phyloP scores from a whole-genome alignment of 345 rosid genomes.

The Boechera stricta region DNA sequence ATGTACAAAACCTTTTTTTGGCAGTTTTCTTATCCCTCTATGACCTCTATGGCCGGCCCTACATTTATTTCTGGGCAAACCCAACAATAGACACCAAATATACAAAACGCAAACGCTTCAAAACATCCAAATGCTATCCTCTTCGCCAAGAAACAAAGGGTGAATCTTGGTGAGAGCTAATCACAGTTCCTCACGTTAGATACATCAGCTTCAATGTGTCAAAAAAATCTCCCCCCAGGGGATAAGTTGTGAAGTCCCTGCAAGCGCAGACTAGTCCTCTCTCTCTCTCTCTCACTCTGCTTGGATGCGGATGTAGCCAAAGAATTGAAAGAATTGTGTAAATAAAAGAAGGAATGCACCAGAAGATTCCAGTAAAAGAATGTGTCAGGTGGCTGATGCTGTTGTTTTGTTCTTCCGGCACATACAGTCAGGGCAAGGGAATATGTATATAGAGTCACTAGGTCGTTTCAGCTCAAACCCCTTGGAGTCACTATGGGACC shows the following conservation, averaged over 20 bases:
- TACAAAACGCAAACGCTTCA: constrained; percentile 29
- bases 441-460: constrained; percentile 79
- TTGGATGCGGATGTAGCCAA: constrained; percentile 32
- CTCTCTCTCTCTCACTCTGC: constrained; percentile 8
- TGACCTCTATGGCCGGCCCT: background rate
- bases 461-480: constrained; percentile 90
- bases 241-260: constrained; percentile 14
- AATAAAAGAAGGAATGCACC: constrained; percentile 32
- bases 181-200: constrained; percentile 32
- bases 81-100: constrained; percentile 32
- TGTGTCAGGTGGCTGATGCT: constrained; percentile 43
- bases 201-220: constrained; percentile 37
- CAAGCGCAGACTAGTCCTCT: background rate
- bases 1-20: constrained; percentile 30
- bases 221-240: background rate
- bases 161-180: constrained; percentile 1
- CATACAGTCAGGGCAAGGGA: constrained; percentile 98
- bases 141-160: constrained; percentile 4
- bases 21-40: constrained; percentile 2
- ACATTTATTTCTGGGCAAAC: constrained; percentile 30
- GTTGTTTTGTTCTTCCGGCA: constrained; percentile 67
- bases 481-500: constrained; percentile 87
- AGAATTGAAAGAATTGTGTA: constrained; percentile 42
- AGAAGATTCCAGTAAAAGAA: constrained; percentile 18
- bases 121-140: constrained; percentile 4